Base-by-base conservation (phyloP, 2,329 filamentous ascomycete genomes). In the Cercospora sp. region DNA sequence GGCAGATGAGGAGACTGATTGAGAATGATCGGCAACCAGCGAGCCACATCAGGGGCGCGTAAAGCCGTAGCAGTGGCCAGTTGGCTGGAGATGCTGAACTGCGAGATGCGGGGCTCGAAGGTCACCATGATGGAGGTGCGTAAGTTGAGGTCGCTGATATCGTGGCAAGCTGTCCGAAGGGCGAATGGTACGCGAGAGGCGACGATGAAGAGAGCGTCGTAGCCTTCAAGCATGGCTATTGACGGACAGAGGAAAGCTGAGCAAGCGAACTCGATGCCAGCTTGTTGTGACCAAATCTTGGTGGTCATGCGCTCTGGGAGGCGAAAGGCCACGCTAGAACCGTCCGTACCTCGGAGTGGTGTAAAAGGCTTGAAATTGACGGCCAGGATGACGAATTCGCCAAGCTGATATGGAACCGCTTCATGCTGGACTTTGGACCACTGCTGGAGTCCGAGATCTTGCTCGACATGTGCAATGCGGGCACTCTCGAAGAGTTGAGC, bases 241-340 rank as follows among this genome's bases (percentile, higher is more conserved):
- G 51, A 23, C 8, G 30, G 48, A 4, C 42, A 48, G 26, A 40
- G 61, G 42, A 64, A 57, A 4, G 20, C 61, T 30, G 26, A 33
- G 55, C 61, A 61, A 0, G 23, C 5, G 7, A 63, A 20, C n/a
- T 62, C 59, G 40, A 64, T 12, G 18, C 48, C 62, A 30, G 31
- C 9, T 10, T 55, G 62, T 16, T 64, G 48, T 1, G 57, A 60
- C 33, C 61, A 60, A 30, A 67, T 63, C 16, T 58, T 61, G 1
- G 57, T 36, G 4, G 12, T 58, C 18, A 72, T 65, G 8, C 69
- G 57, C 58, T 71, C 71, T 1, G 71, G 71, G 5, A 73, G 60
- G 7, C 63, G 45, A 31, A 70, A 71, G 13, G 65, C 88, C 0
- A 86, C 86, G 75, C 85, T 88, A 48, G 79, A 81, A 5, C 69